phyloP scores from a whole-genome alignment of 495 filamentous ascomycete genomes.

The Penicillium cataractarum region DNA sequence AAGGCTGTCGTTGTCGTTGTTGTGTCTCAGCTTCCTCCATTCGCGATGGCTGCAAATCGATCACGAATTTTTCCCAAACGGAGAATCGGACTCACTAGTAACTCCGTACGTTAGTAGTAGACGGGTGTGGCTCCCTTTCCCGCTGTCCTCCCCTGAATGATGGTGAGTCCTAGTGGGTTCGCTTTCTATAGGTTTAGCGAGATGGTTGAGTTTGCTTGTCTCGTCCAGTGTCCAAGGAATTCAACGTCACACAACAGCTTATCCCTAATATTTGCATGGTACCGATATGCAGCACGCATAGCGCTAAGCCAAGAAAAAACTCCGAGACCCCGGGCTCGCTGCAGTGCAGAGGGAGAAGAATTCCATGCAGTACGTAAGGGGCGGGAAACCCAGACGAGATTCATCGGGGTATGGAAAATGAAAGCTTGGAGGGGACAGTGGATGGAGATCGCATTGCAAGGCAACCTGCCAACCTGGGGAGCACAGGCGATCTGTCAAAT shows the following conservation, averaged over 20 bases:
- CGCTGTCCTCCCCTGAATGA: conserved; percentile 4
- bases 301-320: conserved; percentile 18
- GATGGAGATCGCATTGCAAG: background rate
- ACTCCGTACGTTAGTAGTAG: background rate
- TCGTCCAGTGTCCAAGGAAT: conserved; percentile 4
- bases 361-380: conserved; percentile 16
- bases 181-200: background rate
- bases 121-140: conserved; percentile 4
- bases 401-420: background rate
- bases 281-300: conserved; percentile 27
- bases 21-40: background rate
- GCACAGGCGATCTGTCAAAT: conserved; percentile 14
- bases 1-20: conserved; percentile 5
- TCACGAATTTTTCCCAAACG: background rate
- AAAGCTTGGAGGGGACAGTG: background rate
- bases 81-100: background rate
- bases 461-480: background rate
- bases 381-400: background rate
- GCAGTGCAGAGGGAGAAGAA: conserved; percentile 2
- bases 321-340: conserved; percentile 8
- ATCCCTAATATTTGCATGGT: conserved; percentile 14
- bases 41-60: background rate
- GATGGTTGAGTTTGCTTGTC: conserved; percentile 6
- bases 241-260: conserved; percentile 20
- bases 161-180: background rate